Conservation (phyloP, 2,329 filamentous ascomycete genomes). For the Lecanicillium sp. region DNA sequence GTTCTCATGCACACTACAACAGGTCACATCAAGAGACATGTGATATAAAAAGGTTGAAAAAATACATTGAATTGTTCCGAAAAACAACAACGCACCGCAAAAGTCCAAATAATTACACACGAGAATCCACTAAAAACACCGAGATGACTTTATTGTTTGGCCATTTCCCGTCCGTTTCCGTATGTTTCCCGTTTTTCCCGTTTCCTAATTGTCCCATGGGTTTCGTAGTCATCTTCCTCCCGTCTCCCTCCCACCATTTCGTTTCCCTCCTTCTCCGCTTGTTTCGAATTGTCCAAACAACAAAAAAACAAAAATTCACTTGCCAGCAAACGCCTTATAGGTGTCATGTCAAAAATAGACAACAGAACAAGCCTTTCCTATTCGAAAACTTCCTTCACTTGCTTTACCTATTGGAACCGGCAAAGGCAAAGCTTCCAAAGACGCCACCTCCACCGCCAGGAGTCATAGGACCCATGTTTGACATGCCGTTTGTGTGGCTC, state of each 20-base stretch:
- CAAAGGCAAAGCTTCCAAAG: slow-evolving; percentile 65
- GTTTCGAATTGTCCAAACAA: not conserved
- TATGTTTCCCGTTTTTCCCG: no score
- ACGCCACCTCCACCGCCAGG: slow-evolving; percentile 68
- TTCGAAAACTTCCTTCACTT: not conserved
- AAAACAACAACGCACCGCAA: slow-evolving; percentile 4
- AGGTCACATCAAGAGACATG: no score
- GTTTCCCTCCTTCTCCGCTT: not conserved
- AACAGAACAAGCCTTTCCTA: no score
- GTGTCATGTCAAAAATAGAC: no score
- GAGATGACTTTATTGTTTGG: not conserved
- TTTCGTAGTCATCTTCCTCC: not conserved
- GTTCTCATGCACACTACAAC: no score
- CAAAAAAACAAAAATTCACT: not conserved
- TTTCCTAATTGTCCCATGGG: no score
- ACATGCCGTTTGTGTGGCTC: slow-evolving; percentile 45
- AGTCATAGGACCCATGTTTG: slow-evolving; percentile 63
- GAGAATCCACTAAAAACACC: not conserved
- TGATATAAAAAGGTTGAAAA: no score
- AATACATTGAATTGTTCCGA: not conserved
- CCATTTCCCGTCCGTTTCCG: not conserved
- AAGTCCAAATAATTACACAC: slow-evolving; percentile 1
- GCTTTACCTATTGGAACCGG: slow-evolving; percentile 28
- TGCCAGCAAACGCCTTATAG: not conserved
- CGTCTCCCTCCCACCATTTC: not conserved